phyloP scores from a whole-genome alignment of 768 basidiomycete species.

The Ephemerocybe angulata region DNA sequence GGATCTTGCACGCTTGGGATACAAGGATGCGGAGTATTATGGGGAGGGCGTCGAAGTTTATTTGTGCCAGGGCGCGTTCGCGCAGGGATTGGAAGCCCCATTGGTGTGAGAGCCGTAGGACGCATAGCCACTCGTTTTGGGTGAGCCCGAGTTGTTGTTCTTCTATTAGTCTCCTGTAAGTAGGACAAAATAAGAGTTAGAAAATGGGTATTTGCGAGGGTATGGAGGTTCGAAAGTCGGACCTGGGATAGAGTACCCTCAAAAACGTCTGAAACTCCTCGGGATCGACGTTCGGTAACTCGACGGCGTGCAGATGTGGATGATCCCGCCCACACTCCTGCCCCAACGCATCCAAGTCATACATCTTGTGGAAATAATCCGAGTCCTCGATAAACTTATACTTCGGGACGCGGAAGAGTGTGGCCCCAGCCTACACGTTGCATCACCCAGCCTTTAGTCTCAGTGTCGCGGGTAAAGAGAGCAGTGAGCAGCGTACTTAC shows the following conservation, averaged over 20 bases:
- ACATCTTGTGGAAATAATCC: neutral
- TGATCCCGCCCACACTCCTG: neutral
- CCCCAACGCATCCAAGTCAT: neutral
- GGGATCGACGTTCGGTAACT: neutral
- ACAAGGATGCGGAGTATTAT: no score
- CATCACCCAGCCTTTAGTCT: neutral
- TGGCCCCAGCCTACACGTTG: neutral
- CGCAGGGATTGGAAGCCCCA: no score
- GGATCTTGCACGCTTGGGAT: no score
- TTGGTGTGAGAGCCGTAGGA: no score
- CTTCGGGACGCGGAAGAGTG: conserved; percentile 8
- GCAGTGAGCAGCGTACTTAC: neutral
- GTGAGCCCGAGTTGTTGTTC: no score
- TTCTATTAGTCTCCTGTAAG: no score
- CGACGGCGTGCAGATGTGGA: neutral
- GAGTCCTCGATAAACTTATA: conserved; percentile 2
- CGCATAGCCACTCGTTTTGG: no score
- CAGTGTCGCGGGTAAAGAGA: neutral
- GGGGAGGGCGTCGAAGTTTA: no score
- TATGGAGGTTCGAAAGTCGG: no score
- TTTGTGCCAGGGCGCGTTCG: no score
- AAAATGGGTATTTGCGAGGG: no score
- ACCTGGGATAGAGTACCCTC: conserved; percentile 13
- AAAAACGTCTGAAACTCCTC: conserved; percentile 4
- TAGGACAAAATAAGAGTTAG: no score